Evolutionary conservation across 495 filamentous ascomycete genomes (phyloP).

Genomic region (Neurospora cerealis): DNA sequence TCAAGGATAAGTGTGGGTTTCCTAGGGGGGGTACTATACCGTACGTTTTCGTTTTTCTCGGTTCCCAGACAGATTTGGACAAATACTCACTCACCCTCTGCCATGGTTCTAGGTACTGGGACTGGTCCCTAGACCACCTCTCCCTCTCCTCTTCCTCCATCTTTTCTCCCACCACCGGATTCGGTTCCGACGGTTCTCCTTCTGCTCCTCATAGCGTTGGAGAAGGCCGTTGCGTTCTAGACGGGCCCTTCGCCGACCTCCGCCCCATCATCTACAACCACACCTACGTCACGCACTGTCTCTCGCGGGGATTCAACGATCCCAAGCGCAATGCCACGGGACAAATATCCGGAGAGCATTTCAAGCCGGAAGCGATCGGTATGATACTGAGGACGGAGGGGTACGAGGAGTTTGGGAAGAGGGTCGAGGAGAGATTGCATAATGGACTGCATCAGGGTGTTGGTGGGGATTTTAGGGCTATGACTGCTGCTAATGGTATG

Average conservation of each 20-base stretch:
- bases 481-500: constrained; percentile 2
- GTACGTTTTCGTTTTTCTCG: background rate
- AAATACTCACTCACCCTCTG: background rate
- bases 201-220: background rate
- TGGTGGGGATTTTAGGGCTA: background rate
- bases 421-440: background rate
- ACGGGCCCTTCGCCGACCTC: background rate
- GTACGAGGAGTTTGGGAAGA: background rate
- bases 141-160: background rate
- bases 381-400: background rate
- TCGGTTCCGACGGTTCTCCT: background rate
- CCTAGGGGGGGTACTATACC: background rate
- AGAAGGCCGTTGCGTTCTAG: background rate
- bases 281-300: constrained; percentile 1
- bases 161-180: background rate
- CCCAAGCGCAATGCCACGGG: background rate
- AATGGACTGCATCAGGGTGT: background rate
- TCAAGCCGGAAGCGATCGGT: background rate
- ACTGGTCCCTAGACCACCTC: constrained; percentile 1
- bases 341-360: background rate
- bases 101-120: background rate
- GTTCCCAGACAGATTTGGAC: too few species aligned
- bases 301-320: background rate
- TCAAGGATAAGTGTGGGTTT: constrained; percentile 1
- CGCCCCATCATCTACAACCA: constrained; percentile 1